Conservation (phyloP, 148 eudicot species). For the Rhododendron molle region DNA sequence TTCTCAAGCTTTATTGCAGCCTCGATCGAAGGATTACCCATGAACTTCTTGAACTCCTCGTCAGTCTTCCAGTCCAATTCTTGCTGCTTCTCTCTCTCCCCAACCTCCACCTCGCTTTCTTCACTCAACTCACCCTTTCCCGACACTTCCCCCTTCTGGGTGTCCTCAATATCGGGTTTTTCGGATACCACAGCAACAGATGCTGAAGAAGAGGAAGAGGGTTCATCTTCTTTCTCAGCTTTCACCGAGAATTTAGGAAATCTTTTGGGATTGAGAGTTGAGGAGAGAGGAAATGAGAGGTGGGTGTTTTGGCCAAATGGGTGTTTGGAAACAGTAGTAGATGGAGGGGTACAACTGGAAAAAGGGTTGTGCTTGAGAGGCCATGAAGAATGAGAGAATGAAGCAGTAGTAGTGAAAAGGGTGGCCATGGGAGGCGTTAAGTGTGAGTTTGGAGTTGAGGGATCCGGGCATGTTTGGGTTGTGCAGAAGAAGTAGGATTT, state of each 20-base stretch:
- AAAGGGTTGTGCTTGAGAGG: constrained; percentile 9
- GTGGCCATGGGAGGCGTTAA: constrained; percentile 6
- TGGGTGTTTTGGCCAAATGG: constrained; percentile 19
- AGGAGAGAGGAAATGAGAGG: constrained; percentile 14
- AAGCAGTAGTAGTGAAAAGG: constrained; percentile 9
- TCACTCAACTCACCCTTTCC: constrained; percentile 9
- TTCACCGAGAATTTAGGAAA: constrained; percentile 30
- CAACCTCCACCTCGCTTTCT: constrained; percentile 14
- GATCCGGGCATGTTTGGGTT: not conserved
- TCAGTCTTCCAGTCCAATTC: constrained; percentile 87
- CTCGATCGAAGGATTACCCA: constrained; percentile 95
- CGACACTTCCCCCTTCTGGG: constrained; percentile 22
- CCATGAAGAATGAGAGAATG: constrained; percentile 27
- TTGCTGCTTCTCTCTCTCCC: constrained; percentile 41
- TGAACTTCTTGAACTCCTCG: constrained; percentile 92
- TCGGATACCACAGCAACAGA: constrained; percentile 31
- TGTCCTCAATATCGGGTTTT: constrained; percentile 21
- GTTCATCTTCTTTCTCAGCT: constrained; percentile 40
- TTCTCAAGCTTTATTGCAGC: constrained; percentile 96
- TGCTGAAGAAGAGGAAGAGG: constrained; percentile 17
- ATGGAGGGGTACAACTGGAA: not conserved
- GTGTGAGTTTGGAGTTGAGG: not conserved
- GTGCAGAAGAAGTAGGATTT: not conserved
- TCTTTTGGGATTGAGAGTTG: constrained; percentile 24
- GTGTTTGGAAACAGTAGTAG: constrained; percentile 16